A percentile compares a stretch with the other conserved stretches of the same genome.
Conservation (phyloP, 75 land plant species). For the Picea sitchensis region DNA sequence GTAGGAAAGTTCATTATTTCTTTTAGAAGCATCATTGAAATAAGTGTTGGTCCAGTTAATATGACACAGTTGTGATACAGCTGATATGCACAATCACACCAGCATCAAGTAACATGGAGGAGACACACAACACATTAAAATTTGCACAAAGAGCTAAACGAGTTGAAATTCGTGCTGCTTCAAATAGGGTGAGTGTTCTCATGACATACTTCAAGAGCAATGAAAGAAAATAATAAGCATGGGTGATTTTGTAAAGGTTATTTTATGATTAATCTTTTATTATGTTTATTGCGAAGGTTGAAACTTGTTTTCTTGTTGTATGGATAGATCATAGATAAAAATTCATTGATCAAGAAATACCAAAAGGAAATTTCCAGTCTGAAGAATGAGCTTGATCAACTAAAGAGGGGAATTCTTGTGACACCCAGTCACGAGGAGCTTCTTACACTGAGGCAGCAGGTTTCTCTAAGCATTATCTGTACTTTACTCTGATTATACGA, state of each 20-base stretch:
- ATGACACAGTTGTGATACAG: constrained; percentile 30
- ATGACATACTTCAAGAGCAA: background rate
- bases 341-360: constrained; percentile 96
- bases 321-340: constrained; percentile 82
- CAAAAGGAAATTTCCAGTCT: constrained; percentile 82
- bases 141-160: constrained; percentile 91
- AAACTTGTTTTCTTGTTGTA: background rate
- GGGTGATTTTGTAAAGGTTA: background rate
- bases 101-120: constrained; percentile 86
- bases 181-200: constrained; percentile 59
- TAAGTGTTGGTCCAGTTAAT: background rate
- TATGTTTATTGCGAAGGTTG: background rate
- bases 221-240: background rate
- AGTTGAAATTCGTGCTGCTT: constrained; percentile 83
- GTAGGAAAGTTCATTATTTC: background rate
- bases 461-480: constrained; percentile 9
- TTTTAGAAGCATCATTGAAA: background rate
- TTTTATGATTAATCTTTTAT: background rate
- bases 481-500: background rate
- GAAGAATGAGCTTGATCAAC: constrained; percentile 83
- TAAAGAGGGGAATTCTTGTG: constrained; percentile 67
- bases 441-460: constrained; percentile 84
- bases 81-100: constrained; percentile 94
- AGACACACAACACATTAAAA: constrained; percentile 93
- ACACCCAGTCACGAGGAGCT: constrained; percentile 72